phyloP scores from a whole-genome alignment of 768 basidiomycete genomes.

The Lactarius akahatsu region DNA sequence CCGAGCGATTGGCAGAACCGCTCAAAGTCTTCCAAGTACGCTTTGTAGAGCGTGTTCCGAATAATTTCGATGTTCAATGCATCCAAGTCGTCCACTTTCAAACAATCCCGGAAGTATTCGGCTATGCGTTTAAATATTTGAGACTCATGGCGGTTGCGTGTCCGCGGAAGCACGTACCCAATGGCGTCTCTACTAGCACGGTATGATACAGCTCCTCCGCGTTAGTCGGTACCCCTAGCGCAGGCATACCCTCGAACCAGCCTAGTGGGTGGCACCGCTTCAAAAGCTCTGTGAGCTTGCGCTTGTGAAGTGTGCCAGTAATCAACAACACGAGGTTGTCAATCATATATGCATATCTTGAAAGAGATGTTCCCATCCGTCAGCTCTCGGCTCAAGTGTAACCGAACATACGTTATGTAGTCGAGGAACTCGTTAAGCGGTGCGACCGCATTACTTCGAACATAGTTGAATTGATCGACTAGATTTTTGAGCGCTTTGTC shows the following conservation, averaged over 20 bases:
- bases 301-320: conserved; percentile 93
- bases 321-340: conserved; percentile 98
- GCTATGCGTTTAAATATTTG: conserved; percentile 44
- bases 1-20: conserved; percentile 76
- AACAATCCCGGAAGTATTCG: conserved; percentile 94
- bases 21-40: conserved; percentile 98
- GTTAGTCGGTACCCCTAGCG: conserved; percentile 97
- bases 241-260: conserved; percentile 97
- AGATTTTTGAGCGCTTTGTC: conserved; percentile 94
- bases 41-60: conserved; percentile 97
- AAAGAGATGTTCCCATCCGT: conserved; percentile 7
- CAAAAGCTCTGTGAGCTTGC: conserved; percentile 94
- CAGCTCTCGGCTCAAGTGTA: neutral
- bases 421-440: conserved; percentile 92
- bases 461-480: conserved; percentile 96
- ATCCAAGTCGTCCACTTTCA: conserved; percentile 93
- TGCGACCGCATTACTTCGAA: conserved; percentile 87
- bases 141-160: neutral
- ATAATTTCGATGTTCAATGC: conserved; percentile 99
- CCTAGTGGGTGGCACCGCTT: conserved; percentile 97
- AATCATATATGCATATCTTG: conserved; percentile 98
- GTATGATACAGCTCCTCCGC: conserved; percentile 97
- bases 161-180: conserved; percentile 59
- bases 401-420: conserved; percentile 84
- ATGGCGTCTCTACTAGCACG: conserved; percentile 94